These are phyloP conservation scores for Russula compacta DNA, from an alignment of 768 basidiomycete genomes.

Conservation along the genomic window DNA sequence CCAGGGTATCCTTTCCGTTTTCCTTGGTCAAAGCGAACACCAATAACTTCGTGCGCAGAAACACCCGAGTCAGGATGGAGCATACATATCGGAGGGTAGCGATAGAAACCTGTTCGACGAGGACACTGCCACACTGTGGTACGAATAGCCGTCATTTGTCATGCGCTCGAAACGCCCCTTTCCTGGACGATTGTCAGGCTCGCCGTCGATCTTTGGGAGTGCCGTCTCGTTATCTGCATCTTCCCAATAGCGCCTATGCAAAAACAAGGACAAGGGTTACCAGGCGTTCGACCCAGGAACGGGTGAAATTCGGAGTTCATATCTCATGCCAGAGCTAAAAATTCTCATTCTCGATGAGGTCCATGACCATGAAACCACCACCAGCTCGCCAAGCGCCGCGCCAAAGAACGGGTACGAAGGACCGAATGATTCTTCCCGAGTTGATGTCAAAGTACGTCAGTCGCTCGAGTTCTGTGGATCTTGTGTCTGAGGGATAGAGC, in stretches of 20 bases:
- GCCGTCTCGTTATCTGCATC: constrained; percentile 23
- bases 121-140: constrained; percentile 26
- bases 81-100: not conserved
- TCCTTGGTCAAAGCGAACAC: constrained; percentile 36
- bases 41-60: constrained; percentile 25
- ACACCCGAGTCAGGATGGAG: not conserved
- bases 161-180: constrained; percentile 34
- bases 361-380: constrained; percentile 33
- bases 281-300: not conserved
- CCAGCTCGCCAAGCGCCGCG: constrained; percentile 30
- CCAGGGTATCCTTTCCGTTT: constrained; percentile 31
- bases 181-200: constrained; percentile 33
- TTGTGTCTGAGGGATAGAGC: constrained; percentile 27
- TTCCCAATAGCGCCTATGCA: constrained; percentile 36
- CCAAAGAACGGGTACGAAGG: constrained; percentile 30
- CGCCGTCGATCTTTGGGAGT: constrained; percentile 30
- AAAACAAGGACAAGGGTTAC: not conserved
- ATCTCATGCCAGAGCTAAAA: constrained; percentile 34
- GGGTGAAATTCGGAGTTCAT: not conserved
- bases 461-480: constrained; percentile 25
- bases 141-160: constrained; percentile 33
- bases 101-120: constrained; percentile 29
- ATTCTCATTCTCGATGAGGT: constrained; percentile 33
- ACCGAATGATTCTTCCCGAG: constrained; percentile 29
- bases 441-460: constrained; percentile 35